phyloP scores from a whole-genome alignment of 2,329 filamentous ascomycete species.

The Pseudogymnoascus sp. region DNA sequence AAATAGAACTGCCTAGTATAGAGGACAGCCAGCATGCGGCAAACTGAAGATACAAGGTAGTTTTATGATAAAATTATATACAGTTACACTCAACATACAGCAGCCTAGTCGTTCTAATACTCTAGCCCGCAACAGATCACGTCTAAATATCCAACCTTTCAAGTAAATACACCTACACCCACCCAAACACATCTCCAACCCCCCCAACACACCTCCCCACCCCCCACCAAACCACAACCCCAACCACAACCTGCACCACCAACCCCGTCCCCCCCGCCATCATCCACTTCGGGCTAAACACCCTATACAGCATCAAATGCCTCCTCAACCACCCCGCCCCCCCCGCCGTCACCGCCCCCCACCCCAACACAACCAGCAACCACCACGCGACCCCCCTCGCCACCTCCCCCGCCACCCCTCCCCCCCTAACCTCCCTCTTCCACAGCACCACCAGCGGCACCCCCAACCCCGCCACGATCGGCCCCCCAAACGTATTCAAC shows the following conservation, averaged over 20 bases:
- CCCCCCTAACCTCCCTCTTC: slow-evolving; percentile 67
- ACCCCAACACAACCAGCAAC: slow-evolving; percentile 75
- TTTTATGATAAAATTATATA: not conserved
- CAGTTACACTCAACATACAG: not conserved
- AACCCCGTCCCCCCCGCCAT: slow-evolving; percentile 63
- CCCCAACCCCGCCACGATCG: slow-evolving; percentile 71
- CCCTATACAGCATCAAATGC: slow-evolving; percentile 93
- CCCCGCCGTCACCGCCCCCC: no score
- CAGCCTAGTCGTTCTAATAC: not conserved
- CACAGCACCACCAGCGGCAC: slow-evolving; percentile 79
- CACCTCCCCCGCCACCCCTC: slow-evolving; percentile 49
- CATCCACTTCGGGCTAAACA: slow-evolving; percentile 90
- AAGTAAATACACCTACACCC: not conserved
- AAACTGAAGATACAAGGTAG: not conserved
- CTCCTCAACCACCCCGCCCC: slow-evolving; percentile 75
- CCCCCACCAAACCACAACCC: slow-evolving; percentile 61
- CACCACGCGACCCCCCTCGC: slow-evolving; percentile 66
- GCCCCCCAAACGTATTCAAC: slow-evolving; percentile 82
- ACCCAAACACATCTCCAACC: not conserved
- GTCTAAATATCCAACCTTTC: not conserved
- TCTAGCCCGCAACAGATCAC: not conserved
- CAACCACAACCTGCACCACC: slow-evolving; percentile 66
- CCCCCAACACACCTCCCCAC: not conserved
- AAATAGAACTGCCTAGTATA: no score
- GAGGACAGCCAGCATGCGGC: no score